Conservation (phyloP, 768 basidiomycete genomes). For the Amanita muscaria region DNA sequence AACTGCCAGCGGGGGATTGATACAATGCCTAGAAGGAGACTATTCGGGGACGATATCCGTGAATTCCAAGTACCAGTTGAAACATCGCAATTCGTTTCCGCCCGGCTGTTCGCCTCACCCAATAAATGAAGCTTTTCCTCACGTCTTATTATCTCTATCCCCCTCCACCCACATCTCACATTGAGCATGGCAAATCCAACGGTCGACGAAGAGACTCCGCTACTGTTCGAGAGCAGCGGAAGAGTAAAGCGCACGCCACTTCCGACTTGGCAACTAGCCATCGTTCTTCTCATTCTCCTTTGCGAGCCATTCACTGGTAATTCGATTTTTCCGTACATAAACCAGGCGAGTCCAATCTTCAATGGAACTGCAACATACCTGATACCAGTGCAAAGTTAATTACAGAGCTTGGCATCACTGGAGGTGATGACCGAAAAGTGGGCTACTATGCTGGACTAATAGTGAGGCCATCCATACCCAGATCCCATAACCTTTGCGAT, state of each 20-base stretch:
- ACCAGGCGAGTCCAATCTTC: not conserved
- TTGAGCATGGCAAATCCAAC: not conserved
- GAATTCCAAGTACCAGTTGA: too few species aligned
- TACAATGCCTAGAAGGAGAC: too few species aligned
- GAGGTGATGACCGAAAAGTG: constrained; percentile 53
- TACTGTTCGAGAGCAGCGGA: not conserved
- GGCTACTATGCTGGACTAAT: constrained; percentile 65
- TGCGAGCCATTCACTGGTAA: constrained; percentile 17
- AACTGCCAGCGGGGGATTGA: too few species aligned
- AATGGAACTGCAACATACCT: not conserved
- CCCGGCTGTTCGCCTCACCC: too few species aligned
- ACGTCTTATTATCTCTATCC: too few species aligned
- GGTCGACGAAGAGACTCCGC: constrained; percentile 4
- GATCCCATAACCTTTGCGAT: not conserved
- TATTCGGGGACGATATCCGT: too few species aligned
- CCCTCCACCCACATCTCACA: too few species aligned
- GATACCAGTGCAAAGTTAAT: constrained; percentile 40
- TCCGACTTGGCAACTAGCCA: constrained; percentile 40
- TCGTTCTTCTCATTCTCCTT: constrained; percentile 40
- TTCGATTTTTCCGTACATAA: constrained; percentile 7
- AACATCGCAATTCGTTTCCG: too few species aligned
- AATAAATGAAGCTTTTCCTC: too few species aligned
- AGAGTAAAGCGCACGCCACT: constrained; percentile 30
- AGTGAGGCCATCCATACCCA: constrained; percentile 17
- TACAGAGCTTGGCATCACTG: constrained; percentile 51